These are phyloP conservation scores for Aspergillus sclerotialis DNA, from an alignment of 2,329 filamentous ascomycete genomes.

Conservation along the genomic window DNA sequence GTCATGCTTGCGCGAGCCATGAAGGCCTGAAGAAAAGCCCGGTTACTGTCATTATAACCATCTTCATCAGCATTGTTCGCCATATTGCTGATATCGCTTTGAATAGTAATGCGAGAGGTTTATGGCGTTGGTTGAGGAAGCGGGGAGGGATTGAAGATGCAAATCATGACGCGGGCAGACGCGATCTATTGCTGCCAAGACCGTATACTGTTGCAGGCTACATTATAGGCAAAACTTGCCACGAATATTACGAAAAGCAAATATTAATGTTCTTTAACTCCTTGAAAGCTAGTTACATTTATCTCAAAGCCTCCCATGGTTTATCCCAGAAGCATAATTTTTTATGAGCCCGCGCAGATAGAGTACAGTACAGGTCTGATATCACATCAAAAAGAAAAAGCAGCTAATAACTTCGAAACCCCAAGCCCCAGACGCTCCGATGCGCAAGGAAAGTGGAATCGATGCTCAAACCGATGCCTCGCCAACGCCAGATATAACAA, in stretches of 20 bases:
- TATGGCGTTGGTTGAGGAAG: background rate
- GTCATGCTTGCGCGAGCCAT: conserved; percentile 73
- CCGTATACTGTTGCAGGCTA: too few species aligned
- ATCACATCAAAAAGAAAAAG: conserved; percentile 21
- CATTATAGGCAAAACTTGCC: too few species aligned
- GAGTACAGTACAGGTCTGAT: too few species aligned
- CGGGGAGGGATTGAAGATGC: too few species aligned
- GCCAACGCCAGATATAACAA: conserved; percentile 15
- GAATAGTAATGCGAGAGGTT: background rate
- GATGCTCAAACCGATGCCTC: conserved; percentile 12
- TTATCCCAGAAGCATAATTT: too few species aligned
- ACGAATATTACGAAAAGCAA: too few species aligned
- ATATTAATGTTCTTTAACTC: too few species aligned
- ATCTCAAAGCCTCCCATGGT: too few species aligned
- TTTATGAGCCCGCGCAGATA: too few species aligned
- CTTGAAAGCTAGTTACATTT: too few species aligned
- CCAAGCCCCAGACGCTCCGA: conserved; percentile 9
- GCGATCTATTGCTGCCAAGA: conserved; percentile 10
- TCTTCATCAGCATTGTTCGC: conserved; percentile 11
- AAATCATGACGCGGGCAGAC: conserved; percentile 7
- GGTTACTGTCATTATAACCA: conserved; percentile 60
- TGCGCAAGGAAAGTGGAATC: conserved; percentile 12
- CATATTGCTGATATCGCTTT: conserved; percentile 3
- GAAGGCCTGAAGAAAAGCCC: conserved; percentile 86
- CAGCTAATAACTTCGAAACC: conserved; percentile 12